Conservation (phyloP, 2,329 filamentous ascomycete species). For the Hymenoscyphus infarciens region DNA sequence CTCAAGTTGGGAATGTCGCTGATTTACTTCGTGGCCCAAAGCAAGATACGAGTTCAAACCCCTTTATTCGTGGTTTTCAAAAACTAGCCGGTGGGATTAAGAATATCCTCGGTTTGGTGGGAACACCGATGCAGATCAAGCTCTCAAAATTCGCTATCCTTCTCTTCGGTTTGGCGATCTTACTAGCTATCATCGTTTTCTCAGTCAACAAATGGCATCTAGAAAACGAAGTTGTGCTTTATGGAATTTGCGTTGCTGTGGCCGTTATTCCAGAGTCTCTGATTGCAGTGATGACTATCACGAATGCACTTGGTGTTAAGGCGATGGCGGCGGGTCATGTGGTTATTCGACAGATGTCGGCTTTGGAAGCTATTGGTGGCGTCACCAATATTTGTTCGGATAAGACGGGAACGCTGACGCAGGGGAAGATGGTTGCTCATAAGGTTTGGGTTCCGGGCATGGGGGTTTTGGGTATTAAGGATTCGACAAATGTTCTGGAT, state of each 20-base stretch:
- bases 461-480: conserved; percentile 50
- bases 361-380: conserved; percentile 63
- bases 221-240: conserved; percentile 55
- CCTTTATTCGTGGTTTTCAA: conserved; percentile 43
- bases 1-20: conserved; percentile 75
- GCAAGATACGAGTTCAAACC: conserved; percentile 49
- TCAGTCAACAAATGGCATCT: conserved; percentile 53
- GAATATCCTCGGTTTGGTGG: conserved; percentile 62
- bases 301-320: conserved; percentile 64
- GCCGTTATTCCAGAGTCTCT: conserved; percentile 66
- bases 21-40: conserved; percentile 55
- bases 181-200: conserved; percentile 61
- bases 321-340: conserved; percentile 63
- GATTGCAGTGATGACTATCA: conserved; percentile 67
- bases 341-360: conserved; percentile 61
- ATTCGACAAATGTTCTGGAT: conserved; percentile 57
- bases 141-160: conserved; percentile 80
- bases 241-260: conserved; percentile 58
- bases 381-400: conserved; percentile 42
- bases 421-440: conserved; percentile 47
- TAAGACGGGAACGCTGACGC: conserved; percentile 65
- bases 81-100: conserved; percentile 42
- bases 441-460: conserved; percentile 58
- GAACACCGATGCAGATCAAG: conserved; percentile 81
- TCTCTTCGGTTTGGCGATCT: conserved; percentile 68